Evolutionary conservation across 2,329 filamentous ascomycete species (phyloP), one percentile per base, ranked within the genome.

Genomic region (Tolypocladium tropicale): DNA sequence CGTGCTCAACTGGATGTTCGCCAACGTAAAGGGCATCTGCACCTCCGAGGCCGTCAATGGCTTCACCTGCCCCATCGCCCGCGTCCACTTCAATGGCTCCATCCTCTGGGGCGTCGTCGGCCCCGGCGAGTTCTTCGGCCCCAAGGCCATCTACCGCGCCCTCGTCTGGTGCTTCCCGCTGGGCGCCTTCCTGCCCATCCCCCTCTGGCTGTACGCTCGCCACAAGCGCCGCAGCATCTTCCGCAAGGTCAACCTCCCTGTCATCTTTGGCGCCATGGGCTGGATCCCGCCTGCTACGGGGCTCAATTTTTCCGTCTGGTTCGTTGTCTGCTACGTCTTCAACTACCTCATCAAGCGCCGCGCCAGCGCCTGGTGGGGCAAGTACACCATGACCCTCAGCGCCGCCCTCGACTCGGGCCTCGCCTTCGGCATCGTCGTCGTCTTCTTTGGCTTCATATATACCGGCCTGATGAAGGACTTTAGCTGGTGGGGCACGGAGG

Each of bases 71-170:
- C 90, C 90, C 18, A 88, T 94, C 56, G 90, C 90, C 1, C 82
- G 89, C 16, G 90, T 95, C 1, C 90, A 95, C 70, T 95, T 95
- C 77, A 94, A 94, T 70, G 90, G 90, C 54, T 90, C 85, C 55
- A 92, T 95, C 56, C 81, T 95, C 4, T 95, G 90, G 90, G 90
- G 90, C 50, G 88, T 95, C 7, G 88, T 95, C 14, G 90, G 90
- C 0, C 90, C 90, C 0, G 73, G 78, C 55, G 85, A 92, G 63
- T 94, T 95, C 76, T 95, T 95, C 64, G 90, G 90, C 0, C 79
- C 80, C 1, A 79, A 78, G 34, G 88, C 88, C 18, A 83, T 89
- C 7, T 95, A 95, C 68, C 80, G 86, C 21, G 78, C 82, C 10
- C 78, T 95, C 1, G 81, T 95, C 2, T 95, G 88, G 87, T 89